These are phyloP conservation scores for Claviceps africana DNA, from an alignment of 2,329 filamentous ascomycete species.

Conservation along the genomic window DNA sequence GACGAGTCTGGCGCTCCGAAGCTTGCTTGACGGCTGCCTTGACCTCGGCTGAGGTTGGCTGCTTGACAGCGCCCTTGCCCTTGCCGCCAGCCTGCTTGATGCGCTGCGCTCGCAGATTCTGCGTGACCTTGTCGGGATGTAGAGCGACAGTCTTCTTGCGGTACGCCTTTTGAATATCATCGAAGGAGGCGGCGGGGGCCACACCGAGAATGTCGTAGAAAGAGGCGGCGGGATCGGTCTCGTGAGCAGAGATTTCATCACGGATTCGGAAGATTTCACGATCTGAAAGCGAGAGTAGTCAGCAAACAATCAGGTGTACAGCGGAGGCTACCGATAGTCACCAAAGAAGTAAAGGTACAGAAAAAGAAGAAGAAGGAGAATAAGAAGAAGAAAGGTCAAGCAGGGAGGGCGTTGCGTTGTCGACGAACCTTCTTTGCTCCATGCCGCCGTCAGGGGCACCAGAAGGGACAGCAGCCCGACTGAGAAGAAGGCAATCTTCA, in stretches of 20 bases:
- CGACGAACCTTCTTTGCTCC: constrained; percentile 67
- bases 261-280: constrained; percentile 94
- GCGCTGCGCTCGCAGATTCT: constrained; percentile 61
- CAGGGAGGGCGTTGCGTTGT: neutral
- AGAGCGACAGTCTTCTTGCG: constrained; percentile 70
- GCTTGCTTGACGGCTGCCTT: constrained; percentile 68
- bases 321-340: no score
- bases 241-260: constrained; percentile 73
- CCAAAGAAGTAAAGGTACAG: neutral
- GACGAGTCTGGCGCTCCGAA: constrained; percentile 66
- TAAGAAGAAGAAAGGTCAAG: neutral
- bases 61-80: constrained; percentile 48
- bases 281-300: constrained; percentile 37
- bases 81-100: constrained; percentile 35
- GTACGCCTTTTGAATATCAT: constrained; percentile 89
- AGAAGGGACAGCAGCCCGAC: constrained; percentile 57
- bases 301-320: neutral
- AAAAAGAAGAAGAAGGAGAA: neutral
- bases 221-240: constrained; percentile 59
- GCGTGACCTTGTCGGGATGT: constrained; percentile 92
- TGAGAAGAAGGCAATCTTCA: constrained; percentile 57
- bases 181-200: constrained; percentile 55
- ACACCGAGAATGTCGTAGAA: constrained; percentile 94
- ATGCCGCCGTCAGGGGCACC: constrained; percentile 55
- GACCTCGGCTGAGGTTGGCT: constrained; percentile 60